Evolutionary conservation across 192 early-diverging fungal genomes (phyloP).

Genomic region (Coemansia sp.): DNA sequence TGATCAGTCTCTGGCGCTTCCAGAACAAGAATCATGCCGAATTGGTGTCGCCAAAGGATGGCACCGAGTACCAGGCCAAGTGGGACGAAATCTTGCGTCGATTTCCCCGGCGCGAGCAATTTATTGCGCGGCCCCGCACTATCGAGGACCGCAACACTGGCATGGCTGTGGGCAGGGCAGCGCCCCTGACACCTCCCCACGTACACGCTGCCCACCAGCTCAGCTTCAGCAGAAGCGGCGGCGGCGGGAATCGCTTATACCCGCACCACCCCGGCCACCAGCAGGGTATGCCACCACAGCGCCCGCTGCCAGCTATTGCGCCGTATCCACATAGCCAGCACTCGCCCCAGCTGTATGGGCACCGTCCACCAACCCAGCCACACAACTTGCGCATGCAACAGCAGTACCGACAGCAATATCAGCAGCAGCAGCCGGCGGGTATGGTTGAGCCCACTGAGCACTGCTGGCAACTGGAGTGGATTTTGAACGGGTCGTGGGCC

Average conservation of each 20-base stretch:
- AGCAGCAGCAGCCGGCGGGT: conserved; percentile 10
- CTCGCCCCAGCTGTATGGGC: neutral
- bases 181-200: conserved; percentile 4
- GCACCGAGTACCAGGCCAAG: conserved; percentile 50
- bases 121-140: conserved; percentile 19
- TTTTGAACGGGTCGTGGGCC: conserved; percentile 23
- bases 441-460: conserved; percentile 34
- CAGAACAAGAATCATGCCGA: conserved; percentile 51
- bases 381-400: conserved; percentile 8
- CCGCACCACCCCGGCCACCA: neutral
- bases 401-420: conserved; percentile 15
- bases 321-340: neutral
- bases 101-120: conserved; percentile 44
- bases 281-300: neutral
- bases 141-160: conserved; percentile 6
- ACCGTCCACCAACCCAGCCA: neutral
- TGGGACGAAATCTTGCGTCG: conserved; percentile 55
- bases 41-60: conserved; percentile 49
- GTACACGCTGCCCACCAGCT: neutral
- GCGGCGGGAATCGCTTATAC: neutral
- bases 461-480: conserved; percentile 46
- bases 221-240: neutral
- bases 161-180: neutral
- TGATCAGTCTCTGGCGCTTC: conserved; percentile 53
- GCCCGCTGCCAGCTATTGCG: neutral